Base-by-base conservation (phyloP, 202 grass and related monocot genomes). In the Dendrocalamus latiflorus region DNA sequence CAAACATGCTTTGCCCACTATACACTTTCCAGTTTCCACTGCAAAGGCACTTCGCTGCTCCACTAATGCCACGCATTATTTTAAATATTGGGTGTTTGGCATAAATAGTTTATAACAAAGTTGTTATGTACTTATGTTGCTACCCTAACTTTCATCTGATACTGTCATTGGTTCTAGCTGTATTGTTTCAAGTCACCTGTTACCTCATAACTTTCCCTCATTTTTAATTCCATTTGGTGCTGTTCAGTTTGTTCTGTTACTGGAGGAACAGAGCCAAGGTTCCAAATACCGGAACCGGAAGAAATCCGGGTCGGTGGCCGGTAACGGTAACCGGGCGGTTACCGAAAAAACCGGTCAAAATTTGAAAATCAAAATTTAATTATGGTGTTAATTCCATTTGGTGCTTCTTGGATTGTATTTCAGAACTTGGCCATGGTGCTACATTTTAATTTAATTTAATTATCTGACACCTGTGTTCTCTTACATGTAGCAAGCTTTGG, bases 251-350 rank as follows among this genome's bases (percentile, higher is more conserved):
- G 64, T 39, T 5, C 17, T 38, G 8, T 39, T 53, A 68, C 37
- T 56, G 63, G 77, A 51, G n/a, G 6, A 47, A 21, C 48, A 56
- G 34, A 28, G 22, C 60, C 89, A 95, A 99, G 96, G 93, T 81
- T 92, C 96, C n/a, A n/a, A n/a, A n/a, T n/a, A n/a, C n/a, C n/a
- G n/a, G n/a, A n/a, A n/a, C n/a, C n/a, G n/a, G n/a, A n/a, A n/a
- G n/a, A n/a, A n/a, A n/a, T n/a, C n/a, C n/a, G n/a, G n/a, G n/a
- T n/a, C n/a, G n/a, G n/a, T n/a, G n/a, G n/a, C n/a, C n/a, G n/a
- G n/a, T n/a, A n/a, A n/a, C n/a, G n/a, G n/a, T n/a, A n/a, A n/a
- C n/a, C n/a, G n/a, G 80, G 96, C 76, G n/a, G n/a, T n/a, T n/a
- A n/a, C n/a, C n/a, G n/a, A n/a, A n/a, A n/a, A n/a, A n/a, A n/a